Conservation (phyloP, 2,329 filamentous ascomycete species). For the Sporothrix dimorphospora region DNA sequence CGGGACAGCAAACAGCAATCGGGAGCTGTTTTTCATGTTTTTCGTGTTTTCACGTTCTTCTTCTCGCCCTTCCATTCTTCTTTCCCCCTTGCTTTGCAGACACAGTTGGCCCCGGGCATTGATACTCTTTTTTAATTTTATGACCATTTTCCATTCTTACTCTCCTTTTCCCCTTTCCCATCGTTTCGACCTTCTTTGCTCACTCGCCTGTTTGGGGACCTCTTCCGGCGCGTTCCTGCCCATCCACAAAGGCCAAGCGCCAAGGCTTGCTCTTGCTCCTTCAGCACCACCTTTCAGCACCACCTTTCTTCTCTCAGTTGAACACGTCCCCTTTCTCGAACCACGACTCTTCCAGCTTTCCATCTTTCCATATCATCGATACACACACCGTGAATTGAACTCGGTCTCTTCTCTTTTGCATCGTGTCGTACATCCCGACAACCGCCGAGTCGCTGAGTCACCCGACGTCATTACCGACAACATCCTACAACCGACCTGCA, state of each 20-base stretch:
- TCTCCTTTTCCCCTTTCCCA: no score
- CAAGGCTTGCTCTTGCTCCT: conserved; percentile 10
- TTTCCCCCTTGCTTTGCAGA: no score
- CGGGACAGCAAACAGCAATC: no score
- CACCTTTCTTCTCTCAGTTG: neutral
- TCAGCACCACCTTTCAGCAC: conserved; percentile 1
- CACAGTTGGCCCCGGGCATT: no score
- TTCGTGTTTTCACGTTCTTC: no score
- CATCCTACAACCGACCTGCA: neutral
- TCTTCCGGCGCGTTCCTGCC: neutral
- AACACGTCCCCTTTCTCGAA: neutral
- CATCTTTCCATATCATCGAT: neutral
- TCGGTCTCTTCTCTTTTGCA: no score
- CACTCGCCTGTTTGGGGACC: neutral
- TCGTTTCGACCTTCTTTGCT: neutral
- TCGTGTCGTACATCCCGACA: neutral
- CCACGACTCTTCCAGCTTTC: neutral
- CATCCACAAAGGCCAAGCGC: neutral
- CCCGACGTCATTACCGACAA: neutral
- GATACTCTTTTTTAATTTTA: no score
- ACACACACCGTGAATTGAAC: neutral
- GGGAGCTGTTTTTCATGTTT: no score
- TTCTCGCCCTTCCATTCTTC: no score
- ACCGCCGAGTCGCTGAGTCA: conserved; percentile 10
- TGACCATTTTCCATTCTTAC: neutral